Evolutionary conservation across 495 filamentous ascomycete species (phyloP), one percentile per base, ranked within the genome.

Genomic region (Cercophora samala): DNA sequence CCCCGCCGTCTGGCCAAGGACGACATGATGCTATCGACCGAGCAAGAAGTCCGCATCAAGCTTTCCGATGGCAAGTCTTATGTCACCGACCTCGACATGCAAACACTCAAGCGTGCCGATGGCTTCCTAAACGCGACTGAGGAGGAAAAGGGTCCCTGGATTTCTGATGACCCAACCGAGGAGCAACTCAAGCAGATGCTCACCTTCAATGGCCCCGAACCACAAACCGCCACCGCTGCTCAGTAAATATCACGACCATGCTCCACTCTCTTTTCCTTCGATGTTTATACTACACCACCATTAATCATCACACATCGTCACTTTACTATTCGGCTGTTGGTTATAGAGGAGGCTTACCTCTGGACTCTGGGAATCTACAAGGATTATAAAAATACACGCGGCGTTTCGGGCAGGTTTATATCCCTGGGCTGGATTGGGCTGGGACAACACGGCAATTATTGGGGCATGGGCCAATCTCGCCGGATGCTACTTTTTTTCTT

Each of bases 21-120:
- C 76, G 96, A 98, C 82, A 97, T 98, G 95, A 95, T 97, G 93
- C 89, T 99, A 53, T 91, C 92, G 72, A 91, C 90, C 24, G 92
- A 97, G 70, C 95, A 93, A 70, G 96, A 99, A 78, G 93, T 98
- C 62, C 92, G 93, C 70, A 79, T 97, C 74, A 87, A 85, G 77
- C 87, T 96, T 21, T 84, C 83, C 26, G 86, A 87, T 67, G 88
- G 87, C 68, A 88, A 87, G 54, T 84, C 86, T 5, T 97, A 96
- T 73, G 87, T 97, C 59, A 97, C 95, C 13, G 96, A 99, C 72
- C 84, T 99, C 58, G 96, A 99, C 73, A 85, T 97, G 53, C 87
- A 93, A 82, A 96, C 93, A 2, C 75, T 98, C 79, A 91, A 88
- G 79, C 87, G 93, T 37, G 93, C 92, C 18, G 86, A 93, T 72